Conservation (phyloP, 2,329 filamentous ascomycete species). For the Apiospora marii region DNA sequence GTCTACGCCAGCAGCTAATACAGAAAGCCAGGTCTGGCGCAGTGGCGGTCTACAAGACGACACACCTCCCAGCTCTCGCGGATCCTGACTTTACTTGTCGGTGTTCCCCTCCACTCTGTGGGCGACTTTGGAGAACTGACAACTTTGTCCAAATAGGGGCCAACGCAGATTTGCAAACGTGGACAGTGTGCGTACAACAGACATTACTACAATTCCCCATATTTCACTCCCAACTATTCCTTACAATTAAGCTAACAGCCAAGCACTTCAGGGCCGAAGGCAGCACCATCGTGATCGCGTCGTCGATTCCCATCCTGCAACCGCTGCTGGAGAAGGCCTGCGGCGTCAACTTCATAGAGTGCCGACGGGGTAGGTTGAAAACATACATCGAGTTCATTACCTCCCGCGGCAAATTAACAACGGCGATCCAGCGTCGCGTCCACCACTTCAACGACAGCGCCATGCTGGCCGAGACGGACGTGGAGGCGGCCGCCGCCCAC, state of each 20-base stretch:
- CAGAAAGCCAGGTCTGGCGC: constrained; percentile 33
- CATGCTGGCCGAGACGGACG: background rate
- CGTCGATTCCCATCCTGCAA: constrained; percentile 45
- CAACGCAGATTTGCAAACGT: constrained; percentile 53
- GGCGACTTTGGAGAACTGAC: background rate
- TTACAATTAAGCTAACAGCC: background rate
- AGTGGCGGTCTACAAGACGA: constrained; percentile 44
- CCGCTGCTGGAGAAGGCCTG: constrained; percentile 34
- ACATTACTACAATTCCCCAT: no score
- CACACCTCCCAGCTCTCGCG: constrained; percentile 37
- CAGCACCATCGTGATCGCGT: constrained; percentile 45
- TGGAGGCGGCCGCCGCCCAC: background rate
- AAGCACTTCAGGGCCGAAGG: constrained; percentile 40
- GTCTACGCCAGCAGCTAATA: background rate
- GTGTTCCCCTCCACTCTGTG: background rate
- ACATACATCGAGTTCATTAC: background rate
- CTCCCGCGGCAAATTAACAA: background rate
- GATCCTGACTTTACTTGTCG: constrained; percentile 40
- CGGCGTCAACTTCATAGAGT: background rate
- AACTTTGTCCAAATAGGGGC: constrained; percentile 34
- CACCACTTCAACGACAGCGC: background rate
- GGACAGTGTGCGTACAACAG: constrained; percentile 48
- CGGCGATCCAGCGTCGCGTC: background rate
- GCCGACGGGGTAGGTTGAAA: background rate
- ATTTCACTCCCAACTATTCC: no score